These are phyloP conservation scores for Hymenoscyphus infarciens DNA, from an alignment of 2,329 filamentous ascomycete genomes.

Conservation along the genomic window DNA sequence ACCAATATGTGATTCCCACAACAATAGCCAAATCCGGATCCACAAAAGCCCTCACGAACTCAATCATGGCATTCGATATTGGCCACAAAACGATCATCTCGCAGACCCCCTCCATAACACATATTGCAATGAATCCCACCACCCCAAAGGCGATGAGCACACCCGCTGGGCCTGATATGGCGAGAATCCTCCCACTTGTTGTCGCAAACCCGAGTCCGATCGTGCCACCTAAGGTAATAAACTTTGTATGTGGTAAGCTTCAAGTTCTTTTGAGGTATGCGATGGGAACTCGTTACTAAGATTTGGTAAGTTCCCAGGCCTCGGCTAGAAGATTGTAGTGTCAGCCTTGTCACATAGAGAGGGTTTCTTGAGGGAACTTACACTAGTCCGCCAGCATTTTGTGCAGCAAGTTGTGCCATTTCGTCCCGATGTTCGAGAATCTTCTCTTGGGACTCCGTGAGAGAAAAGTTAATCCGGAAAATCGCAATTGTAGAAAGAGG, in stretches of 20 bases:
- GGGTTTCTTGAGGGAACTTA: no score
- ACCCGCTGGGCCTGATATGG: constrained; percentile 13
- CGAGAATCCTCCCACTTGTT: constrained; percentile 11
- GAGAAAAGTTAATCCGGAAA: no score
- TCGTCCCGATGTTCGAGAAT: no score
- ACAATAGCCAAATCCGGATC: constrained; percentile 37
- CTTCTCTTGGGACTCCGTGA: no score
- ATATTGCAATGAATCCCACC: constrained; percentile 8
- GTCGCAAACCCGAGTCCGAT: constrained; percentile 15
- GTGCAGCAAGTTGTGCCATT: no score
- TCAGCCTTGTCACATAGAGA: no score
- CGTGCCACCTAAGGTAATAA: constrained; percentile 15
- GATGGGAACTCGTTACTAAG: no score
- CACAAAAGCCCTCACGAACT: constrained; percentile 38
- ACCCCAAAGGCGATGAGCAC: constrained; percentile 11
- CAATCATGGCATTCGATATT: constrained; percentile 28
- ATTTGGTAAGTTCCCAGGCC: no score
- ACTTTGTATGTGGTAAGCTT: background rate
- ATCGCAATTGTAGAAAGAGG: no score
- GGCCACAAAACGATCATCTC: constrained; percentile 19
- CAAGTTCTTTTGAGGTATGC: no score
- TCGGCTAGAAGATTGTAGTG: no score
- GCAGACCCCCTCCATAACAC: constrained; percentile 16
- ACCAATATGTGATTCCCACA: constrained; percentile 38
- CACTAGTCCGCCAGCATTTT: no score